Conservation (phyloP, 169 alveolate genomes). For the Plasmodium falciparum region DNA sequence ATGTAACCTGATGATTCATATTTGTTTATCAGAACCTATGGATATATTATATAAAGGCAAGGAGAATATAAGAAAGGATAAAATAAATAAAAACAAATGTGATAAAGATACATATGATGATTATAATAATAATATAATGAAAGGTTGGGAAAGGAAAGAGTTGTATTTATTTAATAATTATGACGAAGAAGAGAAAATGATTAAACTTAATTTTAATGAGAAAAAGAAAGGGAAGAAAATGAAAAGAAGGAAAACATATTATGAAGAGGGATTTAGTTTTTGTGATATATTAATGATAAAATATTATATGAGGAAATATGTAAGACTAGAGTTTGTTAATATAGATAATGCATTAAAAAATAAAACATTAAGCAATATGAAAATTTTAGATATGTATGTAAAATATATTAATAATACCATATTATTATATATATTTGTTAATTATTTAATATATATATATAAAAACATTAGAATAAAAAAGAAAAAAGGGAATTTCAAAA, state of each 20-base stretch:
- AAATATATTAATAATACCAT: slow-evolving; percentile 44
- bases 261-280: background rate
- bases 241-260: background rate
- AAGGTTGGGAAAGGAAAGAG: background rate
- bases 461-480: background rate
- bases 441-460: slow-evolving; percentile 18
- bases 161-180: background rate
- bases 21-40: background rate
- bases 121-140: background rate
- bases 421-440: slow-evolving; percentile 10
- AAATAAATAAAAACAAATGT: background rate
- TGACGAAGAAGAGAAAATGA: background rate
- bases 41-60: background rate
- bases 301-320: slow-evolving; percentile 12
- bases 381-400: slow-evolving; percentile 25
- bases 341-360: slow-evolving; percentile 2
- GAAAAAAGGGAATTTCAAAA: background rate
- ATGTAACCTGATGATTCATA: slow-evolving; percentile 9
- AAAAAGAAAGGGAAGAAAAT: background rate
- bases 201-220: background rate
- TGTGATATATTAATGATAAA: slow-evolving; percentile 46
- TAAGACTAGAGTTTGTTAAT: background rate
- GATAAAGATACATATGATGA: background rate
- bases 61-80: background rate
- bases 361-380: background rate